Conservation (phyloP, 2,329 filamentous ascomycete species). For the Immersiporthe knoxdaviesiana region DNA sequence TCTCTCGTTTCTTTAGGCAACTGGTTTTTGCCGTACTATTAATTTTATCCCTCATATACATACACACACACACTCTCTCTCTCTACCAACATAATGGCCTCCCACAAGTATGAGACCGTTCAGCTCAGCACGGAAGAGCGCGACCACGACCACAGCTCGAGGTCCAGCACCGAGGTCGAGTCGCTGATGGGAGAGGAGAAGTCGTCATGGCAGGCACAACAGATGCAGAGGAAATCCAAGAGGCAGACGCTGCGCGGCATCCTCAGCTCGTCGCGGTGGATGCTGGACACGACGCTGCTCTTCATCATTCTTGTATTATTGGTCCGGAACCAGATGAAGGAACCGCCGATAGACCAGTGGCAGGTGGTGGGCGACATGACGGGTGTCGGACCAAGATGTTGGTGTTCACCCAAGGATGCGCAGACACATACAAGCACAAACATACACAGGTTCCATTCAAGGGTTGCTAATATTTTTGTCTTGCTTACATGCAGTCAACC, state of each 20-base stretch:
- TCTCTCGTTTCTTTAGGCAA: constrained; percentile 15
- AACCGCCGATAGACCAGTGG: constrained; percentile 33
- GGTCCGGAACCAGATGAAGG: constrained; percentile 37
- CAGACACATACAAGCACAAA: not conserved
- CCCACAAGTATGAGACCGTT: constrained; percentile 39
- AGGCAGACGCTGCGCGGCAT: constrained; percentile 33
- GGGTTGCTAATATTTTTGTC: not conserved
- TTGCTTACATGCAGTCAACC: constrained; percentile 33
- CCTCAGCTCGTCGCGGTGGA: constrained; percentile 42
- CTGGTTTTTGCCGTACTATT: constrained; percentile 20
- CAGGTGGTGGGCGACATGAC: constrained; percentile 44
- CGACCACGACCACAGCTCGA: constrained; percentile 39
- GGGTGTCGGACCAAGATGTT: constrained; percentile 41
- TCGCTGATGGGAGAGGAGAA: constrained; percentile 45
- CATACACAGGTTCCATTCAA: too few relatives aligned
- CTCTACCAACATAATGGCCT: constrained; percentile 15
- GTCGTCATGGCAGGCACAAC: constrained; percentile 37
- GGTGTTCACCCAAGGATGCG: constrained; percentile 13
- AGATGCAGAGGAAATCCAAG: constrained; percentile 34
- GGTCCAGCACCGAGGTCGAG: constrained; percentile 45
- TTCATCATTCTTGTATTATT: constrained; percentile 44
- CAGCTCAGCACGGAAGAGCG: constrained; percentile 35
- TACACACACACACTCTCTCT: too few relatives aligned
- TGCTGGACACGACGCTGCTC: constrained; percentile 44
- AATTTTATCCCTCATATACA: constrained; percentile 8